Evolutionary conservation across 1,284 basidiomycete species (phyloP), one percentile per base, ranked within the genome.

Genomic region (Malassezia caprae): DNA sequence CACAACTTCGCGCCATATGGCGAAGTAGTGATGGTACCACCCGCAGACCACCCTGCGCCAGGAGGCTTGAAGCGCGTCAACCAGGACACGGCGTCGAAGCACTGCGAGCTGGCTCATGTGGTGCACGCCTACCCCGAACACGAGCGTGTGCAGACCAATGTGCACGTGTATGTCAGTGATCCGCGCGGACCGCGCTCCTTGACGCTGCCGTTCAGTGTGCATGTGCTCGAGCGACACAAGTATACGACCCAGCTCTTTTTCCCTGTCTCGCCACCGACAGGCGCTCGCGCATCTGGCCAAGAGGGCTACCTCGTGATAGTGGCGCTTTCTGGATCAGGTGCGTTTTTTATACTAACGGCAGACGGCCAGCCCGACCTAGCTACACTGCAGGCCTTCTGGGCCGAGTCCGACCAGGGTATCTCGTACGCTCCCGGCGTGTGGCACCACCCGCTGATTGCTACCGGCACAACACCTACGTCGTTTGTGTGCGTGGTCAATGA

Each of bases 401-500:
- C 66, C 0, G 56, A 55, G 19, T 59, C 62, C 5, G 58, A 63
- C 19, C 69, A 70, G 48, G 68, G 56, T 44, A 69, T 70, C 43
- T 62, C 51, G 50, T 72, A 72, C 51, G 58, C 60, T 24, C 58
- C 68, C 1, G 69, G 68, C 31, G 48, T 64, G 15, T 72, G 69
- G 69, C 69, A 72, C 26, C 64, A 67, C 40, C 68, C 69, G 5
- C 64, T 72, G 66, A 59, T 68, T 26, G 63, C 66, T 13, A 46
- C 69, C 3, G 65, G 64, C 15, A 34, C 34, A 10, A 44, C 52
- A n/a, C 35, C 59, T 11, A 70, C 67, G 1, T 63, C 67, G 43
- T 72, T 70, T 55, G 68, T 67, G 10, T 68, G 67, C 55, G 58
- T 69, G n/a, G 69, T 72, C 35, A 59, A 66, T 52, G 69, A 71